Evolutionary conservation across 2,329 filamentous ascomycete species (phyloP).

Genomic region (Apiospora rasikravindrae): DNA sequence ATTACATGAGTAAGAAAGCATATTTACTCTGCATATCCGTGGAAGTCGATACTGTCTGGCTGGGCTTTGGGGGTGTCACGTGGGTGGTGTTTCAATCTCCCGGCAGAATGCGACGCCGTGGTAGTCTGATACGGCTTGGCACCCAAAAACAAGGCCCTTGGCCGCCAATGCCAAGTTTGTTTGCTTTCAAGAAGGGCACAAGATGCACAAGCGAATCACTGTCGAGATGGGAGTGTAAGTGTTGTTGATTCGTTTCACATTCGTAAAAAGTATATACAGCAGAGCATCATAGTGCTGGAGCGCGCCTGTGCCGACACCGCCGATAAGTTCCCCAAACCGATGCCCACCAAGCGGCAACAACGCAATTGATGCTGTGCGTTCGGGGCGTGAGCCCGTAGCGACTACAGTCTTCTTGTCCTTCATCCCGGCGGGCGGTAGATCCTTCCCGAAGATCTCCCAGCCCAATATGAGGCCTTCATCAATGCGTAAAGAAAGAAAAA

Average conservation of each 20-base stretch:
- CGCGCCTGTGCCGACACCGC: slow-evolving; percentile 12
- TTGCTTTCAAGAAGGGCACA: background rate
- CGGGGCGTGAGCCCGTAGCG: slow-evolving; percentile 10
- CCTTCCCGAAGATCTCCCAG: slow-evolving; percentile 11
- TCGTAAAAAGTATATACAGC: slow-evolving; percentile 17
- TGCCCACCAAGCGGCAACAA: slow-evolving; percentile 16
- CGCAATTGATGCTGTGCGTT: slow-evolving; percentile 19
- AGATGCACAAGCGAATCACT: background rate
- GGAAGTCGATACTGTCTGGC: background rate
- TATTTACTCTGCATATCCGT: background rate
- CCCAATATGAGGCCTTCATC: slow-evolving; percentile 10
- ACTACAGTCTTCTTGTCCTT: background rate
- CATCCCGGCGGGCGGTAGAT: background rate
- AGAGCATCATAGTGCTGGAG: slow-evolving; percentile 5
- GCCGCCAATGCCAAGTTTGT: background rate
- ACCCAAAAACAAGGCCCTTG: background rate
- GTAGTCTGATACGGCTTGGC: background rate
- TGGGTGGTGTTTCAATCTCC: background rate
- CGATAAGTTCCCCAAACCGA: slow-evolving; percentile 12
- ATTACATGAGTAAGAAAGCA: background rate
- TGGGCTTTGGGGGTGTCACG: background rate
- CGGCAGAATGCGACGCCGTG: slow-evolving; percentile 10
- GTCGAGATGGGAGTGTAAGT: background rate
- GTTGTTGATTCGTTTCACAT: slow-evolving; percentile 18
- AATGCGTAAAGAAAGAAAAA: slow-evolving; percentile 19